Evolutionary conservation across 2,329 filamentous ascomycete species (phyloP), one percentile per base, ranked within the genome.

Genomic region (Epichloe coenophiala): DNA sequence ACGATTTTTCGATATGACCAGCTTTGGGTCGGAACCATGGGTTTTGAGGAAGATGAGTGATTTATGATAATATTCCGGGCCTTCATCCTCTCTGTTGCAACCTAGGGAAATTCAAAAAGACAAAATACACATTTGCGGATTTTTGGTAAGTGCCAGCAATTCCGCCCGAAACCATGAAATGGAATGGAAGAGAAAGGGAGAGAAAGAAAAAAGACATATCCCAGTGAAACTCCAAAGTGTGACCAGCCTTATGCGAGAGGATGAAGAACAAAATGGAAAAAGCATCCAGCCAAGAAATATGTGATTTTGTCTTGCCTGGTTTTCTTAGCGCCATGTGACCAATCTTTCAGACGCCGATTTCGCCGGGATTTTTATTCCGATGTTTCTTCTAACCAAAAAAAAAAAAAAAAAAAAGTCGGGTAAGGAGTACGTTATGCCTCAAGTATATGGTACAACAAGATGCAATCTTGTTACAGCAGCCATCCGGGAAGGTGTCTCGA

Each of bases 371-470:
- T 23, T n/a, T 33, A 15, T 13, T 12, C 27, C 12, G 1, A 17
- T 12, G 2, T 3, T 23, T 41, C 13, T 39, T 38, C 9, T 4
- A 11, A 13, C 23, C 35, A 37, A 36, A 44, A 2, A 23, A 23
- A 6, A 23, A 6, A 23, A 37, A 45, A 9, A 4, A 17, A 17
- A 17, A 1, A 17, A 2, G 15, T 9, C 19, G 33, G 37, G 21
- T 19, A 35, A 33, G 7, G 21, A 27, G 39, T 37, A 35, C 45
- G 15, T 6, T 37, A 17, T 3, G 13, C 36, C 44, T 31, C 11
- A 42, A 21, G 15, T 5, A 27, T 47, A 49, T 35, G 5, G 15
- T 49, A 49, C 50, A 52, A 52, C 7, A 49, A 36, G 23, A 45
- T 45, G 23, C 21, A 50, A 45, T 45, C 36, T 51, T 36, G 41